phyloP scores from a whole-genome alignment of 108 stramenopile genomes.

The Mediolabrus comicus region DNA sequence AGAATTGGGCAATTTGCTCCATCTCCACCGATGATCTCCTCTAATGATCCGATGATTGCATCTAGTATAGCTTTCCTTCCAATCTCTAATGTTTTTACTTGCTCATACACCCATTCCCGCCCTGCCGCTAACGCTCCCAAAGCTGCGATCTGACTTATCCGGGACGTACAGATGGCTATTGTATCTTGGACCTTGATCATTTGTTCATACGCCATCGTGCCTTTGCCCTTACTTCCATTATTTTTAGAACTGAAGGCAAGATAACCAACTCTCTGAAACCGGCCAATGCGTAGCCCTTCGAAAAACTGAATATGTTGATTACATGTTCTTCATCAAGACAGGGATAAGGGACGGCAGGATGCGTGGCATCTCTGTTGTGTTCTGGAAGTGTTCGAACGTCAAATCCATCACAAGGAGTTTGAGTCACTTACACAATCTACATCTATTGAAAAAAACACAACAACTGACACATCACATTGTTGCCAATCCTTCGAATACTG shows the following conservation, averaged over 20 bases:
- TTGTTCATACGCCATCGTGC: conserved; percentile 47
- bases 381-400: too few relatives aligned
- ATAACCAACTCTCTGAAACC: conserved; percentile 94
- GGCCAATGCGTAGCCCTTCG: conserved; percentile 87
- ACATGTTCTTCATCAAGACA: conserved; percentile 74
- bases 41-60: conserved; percentile 64
- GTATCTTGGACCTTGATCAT: conserved; percentile 87
- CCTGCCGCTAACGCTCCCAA: conserved; percentile 80
- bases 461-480: too few relatives aligned
- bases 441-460: too few relatives aligned
- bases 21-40: conserved; percentile 65
- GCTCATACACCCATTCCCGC: conserved; percentile 71
- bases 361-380: conserved; percentile 35
- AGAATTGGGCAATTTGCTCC: conserved; percentile 81
- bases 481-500: too few relatives aligned
- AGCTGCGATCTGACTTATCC: conserved; percentile 83
- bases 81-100: conserved; percentile 63
- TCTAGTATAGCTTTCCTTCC: conserved; percentile 74
- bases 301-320: conserved; percentile 86
- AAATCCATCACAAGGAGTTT: too few relatives aligned
- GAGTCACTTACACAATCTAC: too few relatives aligned
- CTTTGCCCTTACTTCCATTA: conserved; percentile 21
- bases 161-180: conserved; percentile 87
- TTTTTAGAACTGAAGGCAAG: conserved; percentile 56
- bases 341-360: conserved; percentile 28